phyloP scores from a whole-genome alignment of 306 rosid genomes.

The Sicyos baderoa region DNA sequence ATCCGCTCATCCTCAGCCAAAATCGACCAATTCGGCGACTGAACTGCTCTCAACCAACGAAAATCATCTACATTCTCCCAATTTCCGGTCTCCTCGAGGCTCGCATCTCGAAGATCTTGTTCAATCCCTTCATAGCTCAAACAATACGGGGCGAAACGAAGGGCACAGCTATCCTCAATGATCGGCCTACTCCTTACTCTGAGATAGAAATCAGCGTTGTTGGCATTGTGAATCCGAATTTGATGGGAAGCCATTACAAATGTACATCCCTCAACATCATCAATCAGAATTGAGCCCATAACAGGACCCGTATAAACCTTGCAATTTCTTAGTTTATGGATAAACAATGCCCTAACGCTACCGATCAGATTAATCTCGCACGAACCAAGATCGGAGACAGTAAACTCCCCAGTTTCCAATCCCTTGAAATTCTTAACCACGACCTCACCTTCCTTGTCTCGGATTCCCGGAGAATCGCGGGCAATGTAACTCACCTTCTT shows the following conservation, averaged over 20 bases:
- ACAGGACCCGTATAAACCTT: constrained; percentile 61
- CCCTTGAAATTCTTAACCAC: constrained; percentile 41
- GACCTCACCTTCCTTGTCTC: constrained; percentile 39
- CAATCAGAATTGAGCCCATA: constrained; percentile 54
- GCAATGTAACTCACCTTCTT: constrained; percentile 12
- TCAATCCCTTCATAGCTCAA: constrained; percentile 58
- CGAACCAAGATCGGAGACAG: constrained; percentile 65
- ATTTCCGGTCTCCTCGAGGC: constrained; percentile 56
- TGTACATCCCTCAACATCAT: constrained; percentile 55
- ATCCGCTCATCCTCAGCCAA: constrained; percentile 62
- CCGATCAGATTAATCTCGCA: constrained; percentile 75
- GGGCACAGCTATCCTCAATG: constrained; percentile 49
- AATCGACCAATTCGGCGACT: constrained; percentile 77
- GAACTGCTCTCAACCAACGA: constrained; percentile 63
- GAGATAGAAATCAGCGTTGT: constrained; percentile 50
- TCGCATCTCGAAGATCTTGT: constrained; percentile 53
- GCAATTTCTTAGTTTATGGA: constrained; percentile 59
- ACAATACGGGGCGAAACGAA: constrained; percentile 71
- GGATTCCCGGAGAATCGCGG: constrained; percentile 58
- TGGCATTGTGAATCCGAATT: constrained; percentile 75
- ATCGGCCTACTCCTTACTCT: constrained; percentile 91
- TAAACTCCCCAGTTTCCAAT: constrained; percentile 60
- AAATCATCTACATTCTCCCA: constrained; percentile 94
- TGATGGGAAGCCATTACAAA: constrained; percentile 75
- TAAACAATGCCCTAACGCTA: constrained; percentile 52